Evolutionary conservation across 768 basidiomycete species (phyloP).

Genomic region (Phaeotremella skinneri): DNA sequence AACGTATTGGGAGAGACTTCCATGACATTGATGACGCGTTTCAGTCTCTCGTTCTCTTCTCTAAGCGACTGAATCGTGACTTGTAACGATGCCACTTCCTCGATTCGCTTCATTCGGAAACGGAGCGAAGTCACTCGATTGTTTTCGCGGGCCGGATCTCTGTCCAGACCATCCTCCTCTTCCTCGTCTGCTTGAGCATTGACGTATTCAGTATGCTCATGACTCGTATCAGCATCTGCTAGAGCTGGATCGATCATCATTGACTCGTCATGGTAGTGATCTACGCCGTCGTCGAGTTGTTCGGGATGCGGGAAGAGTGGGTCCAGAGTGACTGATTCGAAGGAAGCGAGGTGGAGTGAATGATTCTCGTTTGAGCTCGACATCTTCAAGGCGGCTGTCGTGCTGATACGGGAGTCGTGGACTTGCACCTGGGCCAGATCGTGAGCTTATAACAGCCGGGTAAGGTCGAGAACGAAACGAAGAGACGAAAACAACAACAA

Average conservation of each 20-base stretch:
- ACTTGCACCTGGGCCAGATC: too few species aligned
- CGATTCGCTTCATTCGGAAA: neutral
- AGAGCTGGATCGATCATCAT: neutral
- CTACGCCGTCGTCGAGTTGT: neutral
- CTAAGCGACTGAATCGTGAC: neutral
- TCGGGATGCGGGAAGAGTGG: conserved; percentile 2
- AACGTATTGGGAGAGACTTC: neutral
- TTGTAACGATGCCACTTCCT: neutral
- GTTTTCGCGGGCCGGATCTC: neutral
- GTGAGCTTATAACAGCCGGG: too few species aligned
- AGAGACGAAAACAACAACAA: too few species aligned
- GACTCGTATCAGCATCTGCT: neutral
- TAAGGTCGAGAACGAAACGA: too few species aligned
- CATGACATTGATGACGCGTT: neutral
- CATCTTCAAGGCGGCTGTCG: neutral
- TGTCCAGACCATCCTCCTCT: neutral
- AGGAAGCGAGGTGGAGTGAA: neutral
- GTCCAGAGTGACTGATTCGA: neutral
- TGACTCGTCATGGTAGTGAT: conserved; percentile 1
- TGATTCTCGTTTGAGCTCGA: neutral
- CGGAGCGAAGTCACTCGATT: neutral
- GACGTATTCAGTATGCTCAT: neutral
- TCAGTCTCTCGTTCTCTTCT: neutral
- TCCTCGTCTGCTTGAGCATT: neutral
- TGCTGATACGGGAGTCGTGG: neutral